phyloP scores from a whole-genome alignment of 73 alveolate species.

The Paramecium caudatum region DNA sequence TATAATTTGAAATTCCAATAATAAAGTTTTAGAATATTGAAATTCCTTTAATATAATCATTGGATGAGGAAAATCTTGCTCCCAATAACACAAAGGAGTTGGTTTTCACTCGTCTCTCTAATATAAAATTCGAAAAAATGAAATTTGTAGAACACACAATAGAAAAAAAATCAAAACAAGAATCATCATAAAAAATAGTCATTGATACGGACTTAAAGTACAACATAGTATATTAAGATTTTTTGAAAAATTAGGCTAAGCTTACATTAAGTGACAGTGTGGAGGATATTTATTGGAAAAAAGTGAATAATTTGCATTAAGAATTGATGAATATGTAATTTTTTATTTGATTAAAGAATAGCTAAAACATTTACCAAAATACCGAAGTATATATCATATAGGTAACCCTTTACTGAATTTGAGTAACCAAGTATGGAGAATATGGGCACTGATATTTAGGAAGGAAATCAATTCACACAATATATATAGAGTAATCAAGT shows the following conservation, averaged over 20 bases:
- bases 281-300: constrained; percentile 30
- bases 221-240: constrained; percentile 54
- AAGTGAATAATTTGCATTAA: not conserved
- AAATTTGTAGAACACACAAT: not conserved
- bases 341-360: not conserved
- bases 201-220: constrained; percentile 3
- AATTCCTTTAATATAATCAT: constrained; percentile 23
- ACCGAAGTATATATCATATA: constrained; percentile 2
- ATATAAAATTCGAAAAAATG: constrained; percentile 1
- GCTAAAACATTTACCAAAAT: not conserved
- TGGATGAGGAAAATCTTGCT: constrained; percentile 34
- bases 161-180: not conserved
- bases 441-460: not conserved
- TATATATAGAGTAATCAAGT: constrained; percentile 17
- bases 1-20: not conserved
- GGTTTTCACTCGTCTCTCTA: not conserved
- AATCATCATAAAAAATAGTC: not conserved
- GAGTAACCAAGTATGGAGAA: constrained; percentile 13
- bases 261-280: not conserved
- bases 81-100: constrained; percentile 41
- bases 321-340: constrained; percentile 5
- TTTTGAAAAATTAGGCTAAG: not conserved
- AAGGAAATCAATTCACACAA: constrained; percentile 12
- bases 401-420: constrained; percentile 47
- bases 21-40: not conserved